Evolutionary conservation across 495 filamentous ascomycete species (phyloP), one percentile per base, ranked within the genome.

Genomic region (Penicillium longicatenatum): DNA sequence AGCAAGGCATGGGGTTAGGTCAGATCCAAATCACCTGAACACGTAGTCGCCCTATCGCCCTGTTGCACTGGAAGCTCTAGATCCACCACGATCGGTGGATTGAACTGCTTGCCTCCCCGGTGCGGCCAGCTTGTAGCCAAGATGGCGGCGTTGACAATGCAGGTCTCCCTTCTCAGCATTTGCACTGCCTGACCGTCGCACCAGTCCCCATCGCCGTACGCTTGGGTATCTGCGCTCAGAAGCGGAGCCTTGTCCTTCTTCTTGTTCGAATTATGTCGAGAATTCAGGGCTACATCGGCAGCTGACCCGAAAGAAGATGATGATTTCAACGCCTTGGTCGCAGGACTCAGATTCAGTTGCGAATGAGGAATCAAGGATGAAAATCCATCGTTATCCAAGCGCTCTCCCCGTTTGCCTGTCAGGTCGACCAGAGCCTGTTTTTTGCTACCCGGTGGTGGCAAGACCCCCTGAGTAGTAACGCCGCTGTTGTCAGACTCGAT

Each of bases 51-150:
- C 37, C 29, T 11, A n/a, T 47, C 19, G 43, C 20, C 31, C 26
- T 49, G 43, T 30, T 30, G 79, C n/a, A 87, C 75, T 10, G 86
- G 87, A 39, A 93, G 75, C 57, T 91, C 85, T 30, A 93, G 70
- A 66, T 95, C 88, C 22, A 93, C 85, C 8, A 93, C 84, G 53
- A 93, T 87, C 8, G 90, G 86, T 62, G 89, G 87, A 71, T 90
- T 85, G 70, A 89, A 84, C 52, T 63, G 76, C 65, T 86, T 88
- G 30, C 76, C 77, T 16, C 77, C 79, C 1, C 61, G 66, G 58
- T 88, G 85, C 42, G 87, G 86, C 75, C 84, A 89, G 62, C 80
- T 87, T 3, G 76, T 84, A 10, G 84, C 81, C 77, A 88, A 78
- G 58, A 92, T 86, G 17, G 89, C 84, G 31, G 88, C 87, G 72